Evolutionary conservation across 2,329 filamentous ascomycete species (phyloP).

Genomic region (Piedraia hortae): DNA sequence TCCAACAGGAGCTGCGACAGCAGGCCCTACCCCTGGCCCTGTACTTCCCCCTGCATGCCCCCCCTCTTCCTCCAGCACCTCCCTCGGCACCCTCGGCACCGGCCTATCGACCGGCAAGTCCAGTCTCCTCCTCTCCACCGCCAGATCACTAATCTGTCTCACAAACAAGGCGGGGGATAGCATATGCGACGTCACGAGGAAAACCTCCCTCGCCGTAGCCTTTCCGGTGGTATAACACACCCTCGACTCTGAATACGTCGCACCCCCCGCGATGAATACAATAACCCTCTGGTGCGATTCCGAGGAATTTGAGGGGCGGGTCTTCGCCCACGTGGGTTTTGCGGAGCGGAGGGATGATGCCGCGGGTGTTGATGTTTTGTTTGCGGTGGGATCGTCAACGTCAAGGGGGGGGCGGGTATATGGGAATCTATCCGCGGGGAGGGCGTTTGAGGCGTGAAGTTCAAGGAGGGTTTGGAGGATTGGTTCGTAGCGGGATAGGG

Average conservation of each 20-base stretch:
- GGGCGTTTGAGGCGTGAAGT: conserved; percentile 20
- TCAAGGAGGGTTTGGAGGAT: conserved; percentile 64
- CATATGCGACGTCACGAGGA: conserved; percentile 80
- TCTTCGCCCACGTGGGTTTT: conserved; percentile 85
- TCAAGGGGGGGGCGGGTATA: conserved; percentile 30
- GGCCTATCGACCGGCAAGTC: not conserved
- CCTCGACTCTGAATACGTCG: conserved; percentile 73
- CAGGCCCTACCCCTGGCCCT: not conserved
- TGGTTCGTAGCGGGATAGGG: conserved; percentile 67
- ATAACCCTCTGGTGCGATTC: conserved; percentile 80
- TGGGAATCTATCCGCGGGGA: conserved; percentile 19
- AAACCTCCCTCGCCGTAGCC: conserved; percentile 49
- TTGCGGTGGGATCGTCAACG: conserved; percentile 17
- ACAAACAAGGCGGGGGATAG: conserved; percentile 60
- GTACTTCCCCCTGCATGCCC: not conserved
- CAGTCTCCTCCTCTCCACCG: not conserved
- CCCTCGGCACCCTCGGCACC: not conserved
- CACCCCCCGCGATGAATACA: conserved; percentile 83
- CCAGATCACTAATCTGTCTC: conserved; percentile 52
- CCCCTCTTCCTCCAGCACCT: not conserved
- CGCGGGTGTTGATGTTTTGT: conserved; percentile 15
- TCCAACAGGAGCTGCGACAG: not conserved
- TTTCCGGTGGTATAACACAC: conserved; percentile 68
- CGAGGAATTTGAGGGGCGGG: conserved; percentile 23
- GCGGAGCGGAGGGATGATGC: conserved; percentile 56